Conservation (phyloP, 2,329 filamentous ascomycete species). For the Fusarium tuaranense region DNA sequence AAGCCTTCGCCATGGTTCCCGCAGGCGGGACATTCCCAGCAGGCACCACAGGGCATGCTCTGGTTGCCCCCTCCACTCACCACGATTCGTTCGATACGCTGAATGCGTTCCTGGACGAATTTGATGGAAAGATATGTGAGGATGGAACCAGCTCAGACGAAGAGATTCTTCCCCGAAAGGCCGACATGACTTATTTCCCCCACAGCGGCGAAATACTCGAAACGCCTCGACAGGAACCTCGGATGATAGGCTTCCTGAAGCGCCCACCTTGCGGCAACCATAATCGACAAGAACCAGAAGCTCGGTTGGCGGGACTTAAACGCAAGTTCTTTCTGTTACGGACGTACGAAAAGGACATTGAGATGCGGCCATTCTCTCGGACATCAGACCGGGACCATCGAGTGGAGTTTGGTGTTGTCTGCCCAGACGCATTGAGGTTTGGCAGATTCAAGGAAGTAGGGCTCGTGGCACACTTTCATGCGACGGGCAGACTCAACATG, state of each 20-base stretch:
- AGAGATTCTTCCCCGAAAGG: slow-evolving; percentile 2
- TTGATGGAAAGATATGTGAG: slow-evolving; percentile 4
- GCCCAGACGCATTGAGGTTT: slow-evolving; percentile 46
- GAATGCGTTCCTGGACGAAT: slow-evolving; percentile 18
- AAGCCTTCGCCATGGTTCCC: slow-evolving; percentile 20
- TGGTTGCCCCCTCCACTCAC: not conserved
- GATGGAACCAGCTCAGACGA: not conserved
- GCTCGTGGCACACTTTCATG: slow-evolving; percentile 46
- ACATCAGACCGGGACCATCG: slow-evolving; percentile 27
- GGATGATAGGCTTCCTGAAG: slow-evolving; percentile 40
- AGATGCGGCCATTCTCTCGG: slow-evolving; percentile 54
- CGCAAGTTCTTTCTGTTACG: slow-evolving; percentile 55
- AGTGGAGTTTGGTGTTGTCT: slow-evolving; percentile 48
- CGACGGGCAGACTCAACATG: slow-evolving; percentile 65
- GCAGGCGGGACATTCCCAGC: not conserved
- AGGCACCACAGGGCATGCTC: not conserved
- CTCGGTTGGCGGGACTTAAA: slow-evolving; percentile 18
- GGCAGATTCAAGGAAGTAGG: slow-evolving; percentile 37
- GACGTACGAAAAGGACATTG: slow-evolving; percentile 62
- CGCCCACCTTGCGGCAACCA: slow-evolving; percentile 29
- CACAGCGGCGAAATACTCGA: slow-evolving; percentile 44
- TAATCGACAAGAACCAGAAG: slow-evolving; percentile 14
- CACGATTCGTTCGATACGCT: slow-evolving; percentile 27
- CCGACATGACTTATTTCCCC: slow-evolving; percentile 53
- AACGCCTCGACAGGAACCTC: slow-evolving; percentile 22